Percentiles rank a stretch among this genome's conserved stretches.
phyloP scores from a whole-genome alignment of 2,329 filamentous ascomycete genomes.

The Fusarium burgessii region DNA sequence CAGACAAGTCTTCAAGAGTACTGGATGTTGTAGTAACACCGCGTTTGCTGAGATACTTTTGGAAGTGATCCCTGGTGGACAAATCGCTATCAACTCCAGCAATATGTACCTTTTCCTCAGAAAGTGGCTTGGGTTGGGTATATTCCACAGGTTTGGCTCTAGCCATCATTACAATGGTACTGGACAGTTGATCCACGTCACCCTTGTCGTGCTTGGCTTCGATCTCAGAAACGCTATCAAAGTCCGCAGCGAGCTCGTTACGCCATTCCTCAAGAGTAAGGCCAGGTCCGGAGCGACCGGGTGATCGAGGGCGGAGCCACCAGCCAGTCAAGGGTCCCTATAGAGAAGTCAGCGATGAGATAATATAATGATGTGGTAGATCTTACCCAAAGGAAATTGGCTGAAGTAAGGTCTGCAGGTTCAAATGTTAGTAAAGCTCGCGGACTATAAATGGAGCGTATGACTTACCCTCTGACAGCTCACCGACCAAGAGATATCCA shows the following conservation, averaged over 20 bases:
- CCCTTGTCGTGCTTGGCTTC: constrained; percentile 16
- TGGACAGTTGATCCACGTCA: constrained; percentile 29
- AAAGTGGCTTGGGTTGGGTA: constrained; percentile 16
- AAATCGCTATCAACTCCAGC: constrained; percentile 11
- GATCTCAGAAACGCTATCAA: constrained; percentile 38
- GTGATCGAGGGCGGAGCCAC: constrained; percentile 43
- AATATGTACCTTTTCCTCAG: constrained; percentile 25
- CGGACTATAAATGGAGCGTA: background rate
- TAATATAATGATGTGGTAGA: background rate
- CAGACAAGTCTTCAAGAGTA: constrained; percentile 27
- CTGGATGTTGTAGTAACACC: constrained; percentile 27
- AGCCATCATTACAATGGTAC: constrained; percentile 41
- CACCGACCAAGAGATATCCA: constrained; percentile 41
- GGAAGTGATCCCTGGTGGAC: constrained; percentile 7
- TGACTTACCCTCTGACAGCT: constrained; percentile 40
- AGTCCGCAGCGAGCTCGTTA: constrained; percentile 35
- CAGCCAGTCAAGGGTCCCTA: constrained; percentile 41
- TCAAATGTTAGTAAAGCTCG: constrained; percentile 10
- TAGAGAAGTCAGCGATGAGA: background rate
- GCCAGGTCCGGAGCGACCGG: constrained; percentile 39
- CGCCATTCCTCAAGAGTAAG: constrained; percentile 44
- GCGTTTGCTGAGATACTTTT: constrained; percentile 10
- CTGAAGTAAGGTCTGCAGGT: constrained; percentile 34
- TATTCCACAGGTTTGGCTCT: constrained; percentile 30
- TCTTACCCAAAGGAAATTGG: constrained; percentile 42